Conservation (phyloP, 2,329 filamentous ascomycete species). For the Xylaria digitata region DNA sequence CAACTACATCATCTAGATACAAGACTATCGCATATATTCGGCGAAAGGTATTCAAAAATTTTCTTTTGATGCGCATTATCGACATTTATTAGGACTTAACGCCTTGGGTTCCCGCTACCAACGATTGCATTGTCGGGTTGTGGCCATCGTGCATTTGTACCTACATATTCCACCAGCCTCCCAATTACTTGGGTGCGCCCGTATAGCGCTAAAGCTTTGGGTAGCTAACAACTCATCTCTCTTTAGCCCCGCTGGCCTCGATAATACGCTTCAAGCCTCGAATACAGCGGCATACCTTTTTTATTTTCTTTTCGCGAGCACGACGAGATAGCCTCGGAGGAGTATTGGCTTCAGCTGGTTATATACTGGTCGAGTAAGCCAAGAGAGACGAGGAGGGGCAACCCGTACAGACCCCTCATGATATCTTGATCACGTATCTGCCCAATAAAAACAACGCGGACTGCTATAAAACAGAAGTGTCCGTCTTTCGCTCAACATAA, state of each 20-base stretch:
- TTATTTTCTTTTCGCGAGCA: not conserved
- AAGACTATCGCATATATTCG: slow-evolving; percentile 30
- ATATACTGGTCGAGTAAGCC: slow-evolving; percentile 16
- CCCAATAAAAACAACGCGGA: slow-evolving; percentile 9
- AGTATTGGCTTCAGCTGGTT: slow-evolving; percentile 8
- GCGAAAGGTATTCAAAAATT: slow-evolving; percentile 1
- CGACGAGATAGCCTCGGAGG: slow-evolving; percentile 2
- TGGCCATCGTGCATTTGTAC: slow-evolving; percentile 45
- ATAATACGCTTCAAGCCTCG: slow-evolving; percentile 10
- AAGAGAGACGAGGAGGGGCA: slow-evolving; percentile 31
- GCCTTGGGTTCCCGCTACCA: slow-evolving; percentile 30
- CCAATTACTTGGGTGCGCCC: slow-evolving; percentile 40
- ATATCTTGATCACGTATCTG: slow-evolving; percentile 7
- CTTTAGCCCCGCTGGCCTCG: slow-evolving; percentile 23
- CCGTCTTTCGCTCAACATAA: not conserved
- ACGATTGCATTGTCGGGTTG: slow-evolving; percentile 39
- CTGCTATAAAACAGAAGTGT: slow-evolving; percentile 9
- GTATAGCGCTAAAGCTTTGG: slow-evolving; percentile 38
- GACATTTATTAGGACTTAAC: slow-evolving; percentile 7
- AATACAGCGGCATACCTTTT: slow-evolving; percentile 13
- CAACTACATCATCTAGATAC: slow-evolving; percentile 33
- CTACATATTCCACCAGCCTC: slow-evolving; percentile 46
- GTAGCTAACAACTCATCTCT: slow-evolving; percentile 24
- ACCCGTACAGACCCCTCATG: slow-evolving; percentile 20
- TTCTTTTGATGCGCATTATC: slow-evolving; percentile 14